phyloP scores from a whole-genome alignment of 345 rosid species.

The Populus euphratica region DNA sequence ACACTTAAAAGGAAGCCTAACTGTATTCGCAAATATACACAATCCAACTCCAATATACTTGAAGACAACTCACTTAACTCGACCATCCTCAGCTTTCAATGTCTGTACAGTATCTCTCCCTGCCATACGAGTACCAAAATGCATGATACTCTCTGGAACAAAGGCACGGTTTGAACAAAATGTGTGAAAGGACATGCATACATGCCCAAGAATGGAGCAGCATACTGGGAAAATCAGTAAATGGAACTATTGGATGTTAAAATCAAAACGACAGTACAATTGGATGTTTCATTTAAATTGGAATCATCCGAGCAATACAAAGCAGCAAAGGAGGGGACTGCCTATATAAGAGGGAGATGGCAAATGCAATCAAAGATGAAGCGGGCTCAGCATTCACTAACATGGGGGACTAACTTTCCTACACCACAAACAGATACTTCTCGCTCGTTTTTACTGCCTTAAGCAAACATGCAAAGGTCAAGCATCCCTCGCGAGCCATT shows the following conservation, averaged over 20 bases:
- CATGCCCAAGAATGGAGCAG: neutral
- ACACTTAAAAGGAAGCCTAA: neutral
- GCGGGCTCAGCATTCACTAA: neutral
- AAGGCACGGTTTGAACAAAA: too few relatives aligned
- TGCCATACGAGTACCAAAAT: constrained; percentile 50
- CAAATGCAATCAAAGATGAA: neutral
- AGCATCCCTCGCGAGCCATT: constrained; percentile 91
- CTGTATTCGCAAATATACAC: neutral
- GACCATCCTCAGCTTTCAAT: constrained; percentile 55
- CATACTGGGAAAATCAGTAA: neutral
- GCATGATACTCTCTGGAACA: constrained; percentile 81
- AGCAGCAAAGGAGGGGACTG: neutral
- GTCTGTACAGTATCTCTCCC: constrained; percentile 74
- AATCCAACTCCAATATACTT: neutral
- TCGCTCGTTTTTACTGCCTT: constrained; percentile 95
- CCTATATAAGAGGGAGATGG: neutral
- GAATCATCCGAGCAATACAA: neutral
- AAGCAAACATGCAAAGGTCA: constrained; percentile 97
- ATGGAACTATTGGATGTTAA: neutral
- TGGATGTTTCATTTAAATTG: neutral
- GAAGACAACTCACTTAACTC: constrained; percentile 50
- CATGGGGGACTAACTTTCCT: constrained; percentile 56
- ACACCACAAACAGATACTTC: constrained; percentile 74
- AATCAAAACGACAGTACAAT: neutral
- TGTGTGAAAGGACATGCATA: neutral